Evolutionary conservation across 2,329 filamentous ascomycete genomes (phyloP), one percentile per base, ranked within the genome.

Genomic region (Penicillium polonicum): DNA sequence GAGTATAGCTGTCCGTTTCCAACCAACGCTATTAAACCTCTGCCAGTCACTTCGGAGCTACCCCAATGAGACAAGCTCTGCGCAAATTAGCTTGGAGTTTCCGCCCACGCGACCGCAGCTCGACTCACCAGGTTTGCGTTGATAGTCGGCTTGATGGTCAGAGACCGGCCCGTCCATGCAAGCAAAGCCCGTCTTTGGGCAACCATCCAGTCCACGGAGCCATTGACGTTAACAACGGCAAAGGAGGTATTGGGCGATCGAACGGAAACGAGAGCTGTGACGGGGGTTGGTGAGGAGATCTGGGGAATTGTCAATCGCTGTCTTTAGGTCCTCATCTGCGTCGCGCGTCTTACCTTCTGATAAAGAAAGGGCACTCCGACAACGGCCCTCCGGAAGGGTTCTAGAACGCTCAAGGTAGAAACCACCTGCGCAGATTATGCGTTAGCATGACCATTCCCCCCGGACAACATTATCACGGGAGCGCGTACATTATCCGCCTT

Each of bases 281-380:
- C 84, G 2, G 94, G 92, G 46, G 87, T 90, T 0, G 92, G 92
- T 1, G 93, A 93, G 35, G 91, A 88, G 65, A 97, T 85, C 77
- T 89, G 82, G 31, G 35, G 53, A 23, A 9, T 13, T 13, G 48
- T 69, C 44, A 68, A 60, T 61, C 13, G 33, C 21, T 38, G 27
- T 53, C 27, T 41, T 27, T 10, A 41, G 49, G 19, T 23, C 29
- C 45, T 25, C 42, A 25, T 15, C 36, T 36, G 3, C 33, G 23
- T 38, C 33, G 31, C 49, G 52, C 42, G 44, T 52, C 59, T 45
- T 56, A 81, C 78, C 71, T 82, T 83, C 78, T 97, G 93, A 78
- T 97, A 97, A 60, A 99, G 83, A 76, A 99, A 99, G 1, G 94
- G 94, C 50, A 97, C 89, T 64, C 92, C 91, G 29, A 96, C 84